These are phyloP conservation scores for Zymoseptoria passerinii DNA, from an alignment of 2,329 filamentous ascomycete genomes.

Conservation along the genomic window DNA sequence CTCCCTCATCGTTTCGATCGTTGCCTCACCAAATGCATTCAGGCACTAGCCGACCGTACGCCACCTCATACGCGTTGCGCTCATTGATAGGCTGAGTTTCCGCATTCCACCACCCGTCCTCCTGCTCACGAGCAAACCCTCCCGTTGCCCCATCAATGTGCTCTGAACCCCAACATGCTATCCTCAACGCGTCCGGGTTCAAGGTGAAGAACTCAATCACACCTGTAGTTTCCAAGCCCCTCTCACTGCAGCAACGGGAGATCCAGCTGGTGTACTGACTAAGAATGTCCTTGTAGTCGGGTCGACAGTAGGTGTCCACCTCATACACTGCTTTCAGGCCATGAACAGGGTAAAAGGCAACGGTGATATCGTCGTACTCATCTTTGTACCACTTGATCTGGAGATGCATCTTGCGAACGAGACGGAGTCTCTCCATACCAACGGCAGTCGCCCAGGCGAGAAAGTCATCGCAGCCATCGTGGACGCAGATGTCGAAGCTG, in stretches of 20 bases:
- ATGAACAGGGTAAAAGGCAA: background rate
- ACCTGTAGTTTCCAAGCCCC: slow-evolving; percentile 1
- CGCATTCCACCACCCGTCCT: background rate
- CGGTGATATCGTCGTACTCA: background rate
- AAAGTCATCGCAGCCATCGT: background rate
- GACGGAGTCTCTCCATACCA: background rate
- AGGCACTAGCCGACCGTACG: background rate
- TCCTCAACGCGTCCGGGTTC: background rate
- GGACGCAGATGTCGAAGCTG: background rate
- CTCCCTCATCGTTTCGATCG: background rate
- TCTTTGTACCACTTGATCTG: background rate
- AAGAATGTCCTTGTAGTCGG: background rate
- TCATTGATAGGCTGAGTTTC: background rate
- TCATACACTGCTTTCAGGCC: background rate
- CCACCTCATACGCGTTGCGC: background rate
- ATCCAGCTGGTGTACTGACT: background rate
- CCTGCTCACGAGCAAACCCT: background rate
- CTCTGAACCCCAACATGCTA: background rate
- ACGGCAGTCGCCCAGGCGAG: background rate
- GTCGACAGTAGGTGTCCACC: background rate
- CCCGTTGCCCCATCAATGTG: background rate
- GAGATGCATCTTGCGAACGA: background rate
- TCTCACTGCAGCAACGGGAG: background rate
- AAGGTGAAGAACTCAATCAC: background rate
- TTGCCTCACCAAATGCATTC: background rate